Evolutionary conservation across 2,329 filamentous ascomycete species (phyloP).

Genomic region (Davidsoniella neocaledoniae): DNA sequence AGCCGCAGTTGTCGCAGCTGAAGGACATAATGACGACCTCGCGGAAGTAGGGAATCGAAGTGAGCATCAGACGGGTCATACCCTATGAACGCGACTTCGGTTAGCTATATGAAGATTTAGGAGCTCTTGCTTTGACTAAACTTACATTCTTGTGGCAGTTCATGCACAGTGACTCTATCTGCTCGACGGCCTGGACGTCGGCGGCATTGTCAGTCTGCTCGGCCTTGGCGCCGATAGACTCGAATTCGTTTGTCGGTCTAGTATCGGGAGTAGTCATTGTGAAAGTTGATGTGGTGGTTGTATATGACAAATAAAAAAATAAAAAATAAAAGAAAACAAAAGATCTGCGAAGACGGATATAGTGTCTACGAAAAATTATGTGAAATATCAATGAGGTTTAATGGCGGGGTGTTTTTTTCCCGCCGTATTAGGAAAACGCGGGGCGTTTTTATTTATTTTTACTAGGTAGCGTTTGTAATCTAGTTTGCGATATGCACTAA

Average conservation of each 20-base stretch:
- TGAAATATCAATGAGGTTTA: constrained; percentile 15
- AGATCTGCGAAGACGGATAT: neutral
- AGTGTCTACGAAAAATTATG: constrained; percentile 1
- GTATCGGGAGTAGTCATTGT: constrained; percentile 20
- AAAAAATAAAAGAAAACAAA: neutral
- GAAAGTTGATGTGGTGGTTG: constrained; percentile 24
- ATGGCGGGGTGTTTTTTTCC: constrained; percentile 8
- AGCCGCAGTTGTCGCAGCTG: constrained; percentile 72
- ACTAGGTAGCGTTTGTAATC: constrained; percentile 1
- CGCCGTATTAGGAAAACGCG: constrained; percentile 5
- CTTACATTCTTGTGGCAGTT: constrained; percentile 64
- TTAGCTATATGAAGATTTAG: constrained; percentile 10
- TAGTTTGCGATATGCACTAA: constrained; percentile 2
- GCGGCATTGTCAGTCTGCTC: constrained; percentile 28
- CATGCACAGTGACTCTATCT: constrained; percentile 72
- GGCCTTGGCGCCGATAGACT: constrained; percentile 45
- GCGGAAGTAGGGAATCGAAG: constrained; percentile 89
- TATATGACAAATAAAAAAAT: neutral
- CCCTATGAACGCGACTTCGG: constrained; percentile 35
- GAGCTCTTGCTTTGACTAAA: constrained; percentile 4
- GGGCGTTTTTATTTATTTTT: constrained; percentile 1
- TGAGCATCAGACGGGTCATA: constrained; percentile 69
- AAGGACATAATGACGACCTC: constrained; percentile 98
- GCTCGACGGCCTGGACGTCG: constrained; percentile 41
- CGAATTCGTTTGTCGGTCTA: constrained; percentile 36